Evolutionary conservation across 1,284 basidiomycete species (phyloP).

Genomic region (Heterobasidion parviporum): DNA sequence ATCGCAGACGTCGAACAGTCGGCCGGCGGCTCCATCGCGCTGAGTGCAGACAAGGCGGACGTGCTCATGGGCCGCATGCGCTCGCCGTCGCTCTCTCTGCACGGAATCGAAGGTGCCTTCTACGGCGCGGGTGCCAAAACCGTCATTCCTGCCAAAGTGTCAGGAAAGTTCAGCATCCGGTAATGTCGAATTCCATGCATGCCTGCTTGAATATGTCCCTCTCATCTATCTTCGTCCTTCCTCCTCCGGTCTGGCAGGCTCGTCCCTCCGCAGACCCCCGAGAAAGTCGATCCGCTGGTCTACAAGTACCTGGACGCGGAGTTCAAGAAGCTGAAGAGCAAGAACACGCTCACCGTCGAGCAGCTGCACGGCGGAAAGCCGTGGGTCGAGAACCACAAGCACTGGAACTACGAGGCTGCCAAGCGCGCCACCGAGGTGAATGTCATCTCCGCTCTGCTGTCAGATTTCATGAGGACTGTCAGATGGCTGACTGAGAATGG

Average conservation of each 20-base stretch:
- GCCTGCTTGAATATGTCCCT: neutral
- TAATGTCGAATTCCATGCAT: slow-evolving; percentile 25
- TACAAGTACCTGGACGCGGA: slow-evolving; percentile 66
- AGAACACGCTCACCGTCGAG: slow-evolving; percentile 71
- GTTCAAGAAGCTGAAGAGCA: slow-evolving; percentile 78
- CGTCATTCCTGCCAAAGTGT: slow-evolving; percentile 88
- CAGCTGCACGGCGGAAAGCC: slow-evolving; percentile 79
- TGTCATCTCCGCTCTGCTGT: neutral
- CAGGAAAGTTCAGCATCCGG: slow-evolving; percentile 93
- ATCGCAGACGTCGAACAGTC: slow-evolving; percentile 73
- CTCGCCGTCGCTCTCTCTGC: slow-evolving; percentile 83
- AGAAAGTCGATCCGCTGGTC: slow-evolving; percentile 67
- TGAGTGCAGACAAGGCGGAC: slow-evolving; percentile 77
- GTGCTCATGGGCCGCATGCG: slow-evolving; percentile 90
- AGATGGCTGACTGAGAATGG: no score
- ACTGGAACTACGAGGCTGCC: slow-evolving; percentile 96
- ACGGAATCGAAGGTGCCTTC: slow-evolving; percentile 98
- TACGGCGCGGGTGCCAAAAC: slow-evolving; percentile 86
- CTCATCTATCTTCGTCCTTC: neutral
- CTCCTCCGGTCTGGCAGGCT: slow-evolving; percentile 33
- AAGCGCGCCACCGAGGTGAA: slow-evolving; percentile 69
- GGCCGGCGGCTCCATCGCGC: slow-evolving; percentile 70
- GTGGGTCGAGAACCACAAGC: slow-evolving; percentile 80
- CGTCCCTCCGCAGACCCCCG: slow-evolving; percentile 86
- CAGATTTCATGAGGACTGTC: neutral